Evolutionary conservation across 139 green algal genomes (phyloP), one percentile per base, ranked within the genome.

Genomic region (Dunaliella primolecta): DNA sequence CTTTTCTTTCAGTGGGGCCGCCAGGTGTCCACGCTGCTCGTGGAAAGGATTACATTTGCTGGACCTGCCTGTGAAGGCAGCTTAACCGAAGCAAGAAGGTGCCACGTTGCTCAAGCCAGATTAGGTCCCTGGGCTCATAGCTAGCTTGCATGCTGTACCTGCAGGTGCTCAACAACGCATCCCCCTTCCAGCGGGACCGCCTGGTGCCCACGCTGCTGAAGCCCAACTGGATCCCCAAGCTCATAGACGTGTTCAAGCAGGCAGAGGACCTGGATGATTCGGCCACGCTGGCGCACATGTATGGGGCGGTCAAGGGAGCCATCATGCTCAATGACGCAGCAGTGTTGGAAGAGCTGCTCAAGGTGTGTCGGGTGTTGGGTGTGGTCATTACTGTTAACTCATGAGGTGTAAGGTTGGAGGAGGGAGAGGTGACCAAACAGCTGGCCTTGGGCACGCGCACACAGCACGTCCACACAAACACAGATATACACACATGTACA

Each of bases 211-310:
- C 96, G 86, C 87, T 99, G 37, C 78, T 93, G 46, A 81, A 85
- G 30, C 83, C 86, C 3, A 84, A 78, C 0, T 98, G 95, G 79
- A 84, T 98, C 38, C 71, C 83, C 11, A 87, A 88, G 36, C 87
- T 99, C 78, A 86, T 99, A 36, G 93, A 98, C 57, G 70, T 98
- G 15, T 99, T 99, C 89, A 88, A 88, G 88, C 88, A 93, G 88
- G 95, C 90, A 64, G 96, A 99, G 87, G 97, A 99, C 86, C 55
- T 99, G 84, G 97, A 99, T 84, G 95, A 99, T 82, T 81, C 38
- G n/a, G 89, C 93, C 34, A 84, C 85, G 20, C 86, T 99, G 83
- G 76, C 85, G n/a, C 86, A 93, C 34, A 83, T 98, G 70, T 96
- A 95, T 89, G 36, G 80, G 29, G 89, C 97, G 38, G 89, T 99